Evolutionary conservation across 176 grass and related monocot species (phyloP), one percentile per base, ranked within the genome.

Genomic region (Carex pumila): DNA sequence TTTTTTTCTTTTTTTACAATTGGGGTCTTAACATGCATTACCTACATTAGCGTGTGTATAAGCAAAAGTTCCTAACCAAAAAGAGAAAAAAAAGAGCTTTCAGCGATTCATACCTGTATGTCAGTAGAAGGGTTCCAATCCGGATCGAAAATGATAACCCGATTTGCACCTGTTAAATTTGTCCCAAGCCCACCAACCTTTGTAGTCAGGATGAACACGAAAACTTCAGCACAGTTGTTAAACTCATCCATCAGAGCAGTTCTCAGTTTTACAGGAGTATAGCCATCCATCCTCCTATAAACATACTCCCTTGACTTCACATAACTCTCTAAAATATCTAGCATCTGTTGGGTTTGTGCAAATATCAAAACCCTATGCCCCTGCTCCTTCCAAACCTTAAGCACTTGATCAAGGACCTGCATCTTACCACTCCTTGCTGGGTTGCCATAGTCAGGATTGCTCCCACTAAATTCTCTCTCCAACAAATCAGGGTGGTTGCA

Each of bases 121-220:
- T 98, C 92, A 45, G 95, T 98, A 34, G 95, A 98, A 87, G 95
- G 95, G 49, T 98, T 98, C 95, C 95, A 97, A 83, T 97, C 95
- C 12, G 95, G 95, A 66, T 94, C 95, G 74, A 88, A 97, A 85
- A 97, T 92, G 36, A 97, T 94, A 81, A 94, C 75, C 65, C 95
- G 87, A 87, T 97, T 72, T 83, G 89, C 95, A 21, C 95, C 95
- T 67, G 89, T 92, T 83, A 97, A 87, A 63, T 97, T 97, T 41
- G 95, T 97, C 72, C 95, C 95, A 65, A 97, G 86, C 15, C 95
- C 95, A 75, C 95, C 95, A 61, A 97, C 95, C 89, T 88, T 97
- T n/a, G 95, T 97, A 58, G 95, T 97, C 79, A 97, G 79, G 65
- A 94, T 92, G 63, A 97, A 97, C 84, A 97, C 49, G 79, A 93